phyloP scores from a whole-genome alignment of 495 filamentous ascomycete genomes.

The Penicillium herquei region DNA sequence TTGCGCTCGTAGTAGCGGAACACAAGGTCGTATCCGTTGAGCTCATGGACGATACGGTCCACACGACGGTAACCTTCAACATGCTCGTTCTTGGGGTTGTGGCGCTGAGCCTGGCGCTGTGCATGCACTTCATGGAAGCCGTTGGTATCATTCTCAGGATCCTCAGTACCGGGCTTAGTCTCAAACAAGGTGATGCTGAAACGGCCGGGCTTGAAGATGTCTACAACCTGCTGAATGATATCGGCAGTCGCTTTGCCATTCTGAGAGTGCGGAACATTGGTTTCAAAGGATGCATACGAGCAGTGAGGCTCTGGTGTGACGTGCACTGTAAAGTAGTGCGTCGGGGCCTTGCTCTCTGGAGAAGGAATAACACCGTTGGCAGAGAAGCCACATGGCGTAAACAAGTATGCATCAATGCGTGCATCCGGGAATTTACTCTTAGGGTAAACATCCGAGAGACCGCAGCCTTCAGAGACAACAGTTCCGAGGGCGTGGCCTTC shows the following conservation, averaged over 20 bases:
- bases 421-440: slow-evolving; percentile 85
- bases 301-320: slow-evolving; percentile 97
- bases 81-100: slow-evolving; percentile 70
- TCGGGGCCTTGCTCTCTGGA: slow-evolving; percentile 59
- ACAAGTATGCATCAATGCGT: slow-evolving; percentile 92
- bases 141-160: slow-evolving; percentile 35
- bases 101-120: slow-evolving; percentile 47
- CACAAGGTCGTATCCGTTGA: slow-evolving; percentile 96
- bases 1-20: slow-evolving; percentile 95
- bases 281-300: slow-evolving; percentile 99
- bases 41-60: slow-evolving; percentile 94
- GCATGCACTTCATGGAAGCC: slow-evolving; percentile 42
- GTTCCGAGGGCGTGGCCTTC: slow-evolving; percentile 94
- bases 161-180: slow-evolving; percentile 60
- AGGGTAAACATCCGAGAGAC: slow-evolving; percentile 87
- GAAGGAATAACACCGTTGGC: slow-evolving; percentile 95
- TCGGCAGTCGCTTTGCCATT: slow-evolving; percentile 85
- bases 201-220: slow-evolving; percentile 92
- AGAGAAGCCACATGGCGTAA: slow-evolving; percentile 96
- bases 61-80: slow-evolving; percentile 86
- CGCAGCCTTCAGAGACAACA: slow-evolving; percentile 87
- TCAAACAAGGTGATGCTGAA: slow-evolving; percentile 99
- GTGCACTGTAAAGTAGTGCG: slow-evolving; percentile 98
- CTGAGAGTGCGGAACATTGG: slow-evolving; percentile 91
- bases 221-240: slow-evolving; percentile 88